phyloP scores from a whole-genome alignment of 1,139 yeast genomes.

The Trichomonascaceae sp. region DNA sequence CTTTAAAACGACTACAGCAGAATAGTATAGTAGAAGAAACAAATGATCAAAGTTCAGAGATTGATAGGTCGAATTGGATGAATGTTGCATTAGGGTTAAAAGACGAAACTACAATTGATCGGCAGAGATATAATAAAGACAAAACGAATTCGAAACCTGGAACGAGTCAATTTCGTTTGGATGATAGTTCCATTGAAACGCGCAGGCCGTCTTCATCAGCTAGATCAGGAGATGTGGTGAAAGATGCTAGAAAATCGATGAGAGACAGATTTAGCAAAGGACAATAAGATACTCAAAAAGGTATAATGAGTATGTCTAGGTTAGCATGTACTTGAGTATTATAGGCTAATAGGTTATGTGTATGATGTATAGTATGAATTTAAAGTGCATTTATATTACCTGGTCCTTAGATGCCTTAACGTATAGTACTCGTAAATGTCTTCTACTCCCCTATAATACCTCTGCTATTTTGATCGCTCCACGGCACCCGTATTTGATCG shows the following conservation, averaged over 20 bases:
- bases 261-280: conserved; percentile 8
- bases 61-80: conserved; percentile 16
- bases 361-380: too few relatives aligned
- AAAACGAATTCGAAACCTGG: not conserved
- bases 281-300: not conserved
- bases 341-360: too few relatives aligned
- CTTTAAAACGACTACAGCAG: conserved; percentile 12
- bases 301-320: too few relatives aligned
- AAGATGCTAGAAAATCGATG: conserved; percentile 10
- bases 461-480: conserved; percentile 94
- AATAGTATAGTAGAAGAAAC: conserved; percentile 4
- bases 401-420: too few relatives aligned
- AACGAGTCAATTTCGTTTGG: not conserved
- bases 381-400: too few relatives aligned
- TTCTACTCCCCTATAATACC: conserved; percentile 41
- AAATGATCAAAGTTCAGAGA: not conserved
- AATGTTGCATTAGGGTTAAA: conserved; percentile 14
- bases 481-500: conserved; percentile 73
- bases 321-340: too few relatives aligned
- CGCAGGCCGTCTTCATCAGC: not conserved
- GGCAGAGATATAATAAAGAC: not conserved
- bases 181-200: not conserved
- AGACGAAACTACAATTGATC: not conserved
- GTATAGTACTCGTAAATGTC: not conserved
- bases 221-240: not conserved